Evolutionary conservation across 108 stramenopile genomes (phyloP), one percentile per base, ranked within the genome.

Genomic region (Nannochloropsis salina): DNA sequence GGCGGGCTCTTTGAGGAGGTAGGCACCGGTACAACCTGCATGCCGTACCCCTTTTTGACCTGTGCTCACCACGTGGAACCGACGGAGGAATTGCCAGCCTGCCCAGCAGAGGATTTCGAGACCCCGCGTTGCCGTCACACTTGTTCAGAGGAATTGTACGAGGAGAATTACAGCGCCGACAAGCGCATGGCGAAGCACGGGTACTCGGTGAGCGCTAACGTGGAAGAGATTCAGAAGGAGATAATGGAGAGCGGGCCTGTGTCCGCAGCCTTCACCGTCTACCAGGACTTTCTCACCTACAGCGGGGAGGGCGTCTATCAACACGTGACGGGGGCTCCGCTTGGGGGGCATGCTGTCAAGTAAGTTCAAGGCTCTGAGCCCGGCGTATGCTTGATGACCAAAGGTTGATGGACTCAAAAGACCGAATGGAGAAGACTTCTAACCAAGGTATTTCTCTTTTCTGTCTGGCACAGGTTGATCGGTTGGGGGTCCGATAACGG

Each of bases 31-130:
- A 45, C 22, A 0, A 9, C 88, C 2, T 88, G 88, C 86, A 45
- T 87, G 87, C 91, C 93, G 40, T 93, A 93, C 90, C 88, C 89
- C 81, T 82, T 93, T 44, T 61, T 84, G 88, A 84, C 91, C n/a
- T 93, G 93, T 86, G 92, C 91, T 41, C 93, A 93, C 92, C 93
- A 93, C 84, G 92, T 92, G 10, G 82, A 88, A 86, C 90, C 90
- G 20, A 86, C 85, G 42, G 84, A 85, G 11, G 90, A 89, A 40
- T 90, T 90, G 88, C 90, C 90, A 12, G 88, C 90, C 5, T 91
- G 91, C 83, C 85, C 90, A 42, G 82, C 87, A 8, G 82, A 42
- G 9, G 89, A 89, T 41, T 91, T 89, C 84, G 80, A 79, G 61
- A 91, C 91, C 15, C 91, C 91, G 8, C 84, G 87, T 31, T 91